These are phyloP conservation scores for Amanita muscaria DNA, from an alignment of 768 basidiomycete genomes.

Conservation along the genomic window DNA sequence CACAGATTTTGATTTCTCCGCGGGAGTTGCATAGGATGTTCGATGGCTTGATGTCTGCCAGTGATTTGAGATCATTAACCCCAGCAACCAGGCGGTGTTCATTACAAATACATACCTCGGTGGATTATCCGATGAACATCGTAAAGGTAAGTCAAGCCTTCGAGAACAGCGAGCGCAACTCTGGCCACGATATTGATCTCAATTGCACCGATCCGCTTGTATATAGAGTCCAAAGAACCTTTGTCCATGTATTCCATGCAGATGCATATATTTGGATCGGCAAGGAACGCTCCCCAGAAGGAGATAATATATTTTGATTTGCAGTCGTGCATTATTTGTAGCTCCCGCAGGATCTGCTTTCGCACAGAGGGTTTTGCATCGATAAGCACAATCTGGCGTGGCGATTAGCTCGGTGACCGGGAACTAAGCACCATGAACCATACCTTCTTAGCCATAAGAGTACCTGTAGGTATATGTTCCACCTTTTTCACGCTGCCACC, in stretches of 20 bases:
- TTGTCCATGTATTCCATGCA: constrained; percentile 98
- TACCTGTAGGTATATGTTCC: constrained; percentile 83
- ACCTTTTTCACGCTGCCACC: constrained; percentile 97
- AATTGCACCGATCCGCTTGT: constrained; percentile 92
- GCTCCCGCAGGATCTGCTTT: constrained; percentile 94
- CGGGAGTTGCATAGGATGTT: constrained; percentile 93
- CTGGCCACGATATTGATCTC: constrained; percentile 88
- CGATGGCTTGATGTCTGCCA: constrained; percentile 93
- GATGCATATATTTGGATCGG: constrained; percentile 97
- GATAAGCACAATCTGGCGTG: constrained; percentile 78
- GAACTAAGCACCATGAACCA: constrained; percentile 16
- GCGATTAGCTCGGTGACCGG: neutral
- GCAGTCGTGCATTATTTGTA: constrained; percentile 99
- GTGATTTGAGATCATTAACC: neutral
- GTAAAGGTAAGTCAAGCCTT: constrained; percentile 94
- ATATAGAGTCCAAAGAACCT: constrained; percentile 88
- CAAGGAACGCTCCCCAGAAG: constrained; percentile 93
- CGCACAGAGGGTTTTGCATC: constrained; percentile 94
- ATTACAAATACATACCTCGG: constrained; percentile 74
- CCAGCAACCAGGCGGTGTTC: too few species aligned
- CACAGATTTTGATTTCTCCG: constrained; percentile 98
- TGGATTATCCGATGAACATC: constrained; percentile 98
- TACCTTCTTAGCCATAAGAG: constrained; percentile 98
- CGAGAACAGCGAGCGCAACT: constrained; percentile 91
- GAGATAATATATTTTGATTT: constrained; percentile 90